These are phyloP conservation scores for Fusarium nematophilum DNA, from an alignment of 2,329 filamentous ascomycete genomes.

Conservation along the genomic window DNA sequence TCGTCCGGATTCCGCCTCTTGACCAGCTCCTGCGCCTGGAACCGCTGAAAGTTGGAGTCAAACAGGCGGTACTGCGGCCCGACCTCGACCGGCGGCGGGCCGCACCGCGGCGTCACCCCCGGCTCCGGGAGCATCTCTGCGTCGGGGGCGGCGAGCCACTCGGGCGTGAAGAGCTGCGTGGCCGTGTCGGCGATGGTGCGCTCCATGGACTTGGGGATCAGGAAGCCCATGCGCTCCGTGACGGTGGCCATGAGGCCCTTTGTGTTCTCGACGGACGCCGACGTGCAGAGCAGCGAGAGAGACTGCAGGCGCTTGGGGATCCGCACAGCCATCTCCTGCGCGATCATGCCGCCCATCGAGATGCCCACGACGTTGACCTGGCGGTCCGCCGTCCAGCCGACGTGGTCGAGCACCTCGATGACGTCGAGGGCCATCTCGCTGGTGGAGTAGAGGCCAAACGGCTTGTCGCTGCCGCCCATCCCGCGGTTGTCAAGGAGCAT, in stretches of 20 bases:
- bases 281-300: conserved; percentile 71
- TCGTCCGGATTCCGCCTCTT: conserved; percentile 72
- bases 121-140: conserved; percentile 61
- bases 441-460: conserved; percentile 81
- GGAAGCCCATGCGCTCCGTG: conserved; percentile 63
- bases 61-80: conserved; percentile 65
- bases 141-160: conserved; percentile 74
- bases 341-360: conserved; percentile 92
- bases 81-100: conserved; percentile 44
- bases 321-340: conserved; percentile 78
- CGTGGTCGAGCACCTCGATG: conserved; percentile 74
- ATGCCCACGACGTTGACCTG: conserved; percentile 78
- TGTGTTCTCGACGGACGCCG: conserved; percentile 70
- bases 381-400: conserved; percentile 71
- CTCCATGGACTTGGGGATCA: conserved; percentile 78
- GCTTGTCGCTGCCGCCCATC: conserved; percentile 83
- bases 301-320: conserved; percentile 64
- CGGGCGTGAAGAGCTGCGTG: conserved; percentile 71
- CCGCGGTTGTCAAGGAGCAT: conserved; percentile 88
- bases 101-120: conserved; percentile 54
- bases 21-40: conserved; percentile 80
- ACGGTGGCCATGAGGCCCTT: conserved; percentile 74
- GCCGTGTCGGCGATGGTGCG: conserved; percentile 73
- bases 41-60: conserved; percentile 82
- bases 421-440: conserved; percentile 85